These are phyloP conservation scores for Glycine tomentella DNA, from an alignment of 306 rosid genomes.

Conservation along the genomic window DNA sequence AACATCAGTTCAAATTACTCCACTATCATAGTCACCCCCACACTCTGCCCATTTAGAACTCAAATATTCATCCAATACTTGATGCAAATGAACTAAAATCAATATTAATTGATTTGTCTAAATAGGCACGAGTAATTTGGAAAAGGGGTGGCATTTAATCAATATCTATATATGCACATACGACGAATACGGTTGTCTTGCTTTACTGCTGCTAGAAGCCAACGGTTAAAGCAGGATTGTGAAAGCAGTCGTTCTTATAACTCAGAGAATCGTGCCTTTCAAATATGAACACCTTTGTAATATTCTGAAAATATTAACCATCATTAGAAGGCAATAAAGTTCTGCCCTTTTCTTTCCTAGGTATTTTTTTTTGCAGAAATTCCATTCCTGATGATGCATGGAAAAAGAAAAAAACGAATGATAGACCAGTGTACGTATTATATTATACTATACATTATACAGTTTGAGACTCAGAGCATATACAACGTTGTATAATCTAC, in stretches of 20 bases:
- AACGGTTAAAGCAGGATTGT: constrained; percentile 24
- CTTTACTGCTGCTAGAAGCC: neutral
- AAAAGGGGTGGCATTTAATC: too few relatives aligned
- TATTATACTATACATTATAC: too few relatives aligned
- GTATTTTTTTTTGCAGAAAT: neutral
- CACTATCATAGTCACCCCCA: too few relatives aligned
- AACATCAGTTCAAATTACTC: too few relatives aligned
- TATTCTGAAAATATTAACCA: constrained; percentile 39
- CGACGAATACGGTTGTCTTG: neutral
- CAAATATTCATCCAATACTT: too few relatives aligned
- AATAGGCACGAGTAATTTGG: too few relatives aligned
- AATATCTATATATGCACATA: neutral
- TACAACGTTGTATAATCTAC: neutral
- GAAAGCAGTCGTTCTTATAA: constrained; percentile 19
- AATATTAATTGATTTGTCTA: too few relatives aligned
- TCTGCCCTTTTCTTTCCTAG: neutral
- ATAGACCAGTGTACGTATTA: neutral
- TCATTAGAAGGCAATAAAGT: constrained; percentile 6
- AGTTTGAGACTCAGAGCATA: too few relatives aligned
- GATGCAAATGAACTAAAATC: too few relatives aligned
- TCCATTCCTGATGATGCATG: neutral
- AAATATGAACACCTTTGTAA: constrained; percentile 9
- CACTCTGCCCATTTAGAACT: too few relatives aligned
- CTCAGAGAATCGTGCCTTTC: constrained; percentile 19
- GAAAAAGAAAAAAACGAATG: neutral